Evolutionary conservation across 2,329 filamentous ascomycete genomes (phyloP), one percentile per base, ranked within the genome.

Genomic region (Magnaporthiopsis poae): DNA sequence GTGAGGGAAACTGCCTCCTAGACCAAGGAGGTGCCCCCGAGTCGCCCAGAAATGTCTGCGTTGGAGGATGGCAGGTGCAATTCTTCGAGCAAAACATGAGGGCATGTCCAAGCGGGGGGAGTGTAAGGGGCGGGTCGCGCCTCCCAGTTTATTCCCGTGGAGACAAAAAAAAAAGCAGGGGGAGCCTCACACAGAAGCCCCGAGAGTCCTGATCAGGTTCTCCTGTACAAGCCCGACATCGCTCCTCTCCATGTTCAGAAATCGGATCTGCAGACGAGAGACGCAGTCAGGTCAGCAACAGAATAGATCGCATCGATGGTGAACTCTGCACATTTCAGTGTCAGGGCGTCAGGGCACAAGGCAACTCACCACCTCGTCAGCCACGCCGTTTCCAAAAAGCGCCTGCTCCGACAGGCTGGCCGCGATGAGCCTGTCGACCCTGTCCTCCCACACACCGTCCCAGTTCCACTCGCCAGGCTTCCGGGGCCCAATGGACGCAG

Each of bases 391-490:
- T 7, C 92, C 91, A 77, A 88, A 98, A 31, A 98, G 78, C 5
- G 91, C 88, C 1, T 87, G 80, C 71, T 98, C 94, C 0, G 91
- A 90, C 64, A 92, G 78, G 73, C 92, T 96, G 12, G 85, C 83
- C 64, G 88, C 85, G 61, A 97, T 86, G 25, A 90, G 90, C 75
- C 89, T 90, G 76, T 86, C 88, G 0, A 96, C 93, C 66, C 94
- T 85, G 70, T 93, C 89, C 74, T 96, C 91, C 94, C 94, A 99
- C 0, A 98, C 94, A 0, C 94, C 93, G 73, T 96, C 92, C 94
- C 94, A 98, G 74, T 96, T 96, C 94, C 94, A 98, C 72, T 96
- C 90, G 8, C 90, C 90, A 0, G 92, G 92, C 64, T 84, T 81
- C 68, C 88, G 78, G 35, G 70, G 56, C 15, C 18, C 46, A 21